Percentiles rank a stretch among this genome's conserved stretches.
Evolutionary conservation across 2,329 filamentous ascomycete genomes (phyloP).

Genomic region (Chrysosporium queenslandicum): DNA sequence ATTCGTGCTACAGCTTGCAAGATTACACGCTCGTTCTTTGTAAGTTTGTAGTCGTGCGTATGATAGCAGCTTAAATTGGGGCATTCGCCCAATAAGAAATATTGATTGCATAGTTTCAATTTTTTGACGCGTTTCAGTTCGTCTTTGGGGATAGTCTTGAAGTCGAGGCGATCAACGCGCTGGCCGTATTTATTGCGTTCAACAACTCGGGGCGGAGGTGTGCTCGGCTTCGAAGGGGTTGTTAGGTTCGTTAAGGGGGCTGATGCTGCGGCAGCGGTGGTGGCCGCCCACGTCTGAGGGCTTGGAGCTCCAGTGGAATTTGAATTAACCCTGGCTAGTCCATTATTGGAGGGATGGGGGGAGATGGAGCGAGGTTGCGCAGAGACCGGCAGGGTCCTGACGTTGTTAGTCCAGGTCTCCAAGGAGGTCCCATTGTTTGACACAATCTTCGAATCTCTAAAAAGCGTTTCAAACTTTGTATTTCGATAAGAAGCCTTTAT

Average conservation of each 20-base stretch:
- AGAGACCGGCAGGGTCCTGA: constrained; percentile 15
- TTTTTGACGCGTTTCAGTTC: constrained; percentile 52
- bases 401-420: constrained; percentile 13
- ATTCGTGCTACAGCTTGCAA: constrained; percentile 51
- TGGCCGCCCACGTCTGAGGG: constrained; percentile 26
- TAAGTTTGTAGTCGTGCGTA: constrained; percentile 47
- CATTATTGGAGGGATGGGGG: constrained; percentile 28
- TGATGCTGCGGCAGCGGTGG: constrained; percentile 31
- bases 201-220: constrained; percentile 31
- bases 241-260: constrained; percentile 32
- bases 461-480: constrained; percentile 44
- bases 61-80: constrained; percentile 45
- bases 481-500: constrained; percentile 42
- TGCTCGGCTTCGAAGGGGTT: constrained; percentile 27
- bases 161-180: constrained; percentile 46
- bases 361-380: constrained; percentile 24
- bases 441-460: constrained; percentile 44
- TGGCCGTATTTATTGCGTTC: constrained; percentile 51
- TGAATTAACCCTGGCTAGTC: not conserved
- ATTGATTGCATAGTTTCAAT: constrained; percentile 53
- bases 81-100: constrained; percentile 50
- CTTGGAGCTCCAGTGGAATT: constrained; percentile 17
- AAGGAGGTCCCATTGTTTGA: constrained; percentile 20
- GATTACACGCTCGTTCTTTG: constrained; percentile 44
- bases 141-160: constrained; percentile 44